Conservation (phyloP, 768 basidiomycete genomes). For the Phylloporus arenicola region DNA sequence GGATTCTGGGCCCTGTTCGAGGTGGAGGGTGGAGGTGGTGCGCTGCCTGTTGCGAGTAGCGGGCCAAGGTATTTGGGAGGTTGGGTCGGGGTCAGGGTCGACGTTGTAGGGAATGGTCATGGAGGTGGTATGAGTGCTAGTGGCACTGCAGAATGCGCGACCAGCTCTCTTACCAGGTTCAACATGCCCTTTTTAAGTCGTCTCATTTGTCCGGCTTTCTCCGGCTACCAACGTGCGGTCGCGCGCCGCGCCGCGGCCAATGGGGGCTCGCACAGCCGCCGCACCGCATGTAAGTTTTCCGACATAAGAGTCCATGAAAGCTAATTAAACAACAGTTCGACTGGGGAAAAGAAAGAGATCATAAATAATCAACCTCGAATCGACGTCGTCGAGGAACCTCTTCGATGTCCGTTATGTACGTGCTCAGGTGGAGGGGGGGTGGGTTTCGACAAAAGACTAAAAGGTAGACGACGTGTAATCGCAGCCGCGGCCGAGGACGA, state of each 20-base stretch:
- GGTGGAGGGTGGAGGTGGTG: conserved; percentile 18
- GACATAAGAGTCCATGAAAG: conserved; percentile 5
- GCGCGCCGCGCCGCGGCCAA: too few species aligned
- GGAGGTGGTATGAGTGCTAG: neutral
- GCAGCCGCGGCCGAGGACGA: conserved; percentile 45
- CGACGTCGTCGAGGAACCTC: conserved; percentile 40
- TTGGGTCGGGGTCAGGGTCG: conserved; percentile 66
- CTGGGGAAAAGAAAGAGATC: neutral
- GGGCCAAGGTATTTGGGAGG: conserved; percentile 77
- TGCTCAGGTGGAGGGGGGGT: conserved; percentile 31
- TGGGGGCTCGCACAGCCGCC: too few species aligned
- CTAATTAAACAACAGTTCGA: conserved; percentile 25
- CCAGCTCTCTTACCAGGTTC: neutral
- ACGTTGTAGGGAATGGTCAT: conserved; percentile 58
- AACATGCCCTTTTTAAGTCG: conserved; percentile 12
- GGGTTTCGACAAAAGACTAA: conserved; percentile 60
- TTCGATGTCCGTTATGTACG: conserved; percentile 32
- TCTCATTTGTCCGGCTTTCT: conserved; percentile 17
- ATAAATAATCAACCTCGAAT: conserved; percentile 28
- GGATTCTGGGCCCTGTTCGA: conserved; percentile 19
- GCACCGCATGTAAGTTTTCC: too few species aligned
- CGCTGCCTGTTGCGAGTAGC: conserved; percentile 35
- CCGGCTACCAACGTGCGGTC: conserved; percentile 13
- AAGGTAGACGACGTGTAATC: conserved; percentile 54
- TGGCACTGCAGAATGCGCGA: neutral